A percentile compares a stretch with the other conserved stretches of the same genome.
These are phyloP conservation scores for Cladorrhinum samala DNA, from an alignment of 495 filamentous ascomycete species.

Conservation along the genomic window DNA sequence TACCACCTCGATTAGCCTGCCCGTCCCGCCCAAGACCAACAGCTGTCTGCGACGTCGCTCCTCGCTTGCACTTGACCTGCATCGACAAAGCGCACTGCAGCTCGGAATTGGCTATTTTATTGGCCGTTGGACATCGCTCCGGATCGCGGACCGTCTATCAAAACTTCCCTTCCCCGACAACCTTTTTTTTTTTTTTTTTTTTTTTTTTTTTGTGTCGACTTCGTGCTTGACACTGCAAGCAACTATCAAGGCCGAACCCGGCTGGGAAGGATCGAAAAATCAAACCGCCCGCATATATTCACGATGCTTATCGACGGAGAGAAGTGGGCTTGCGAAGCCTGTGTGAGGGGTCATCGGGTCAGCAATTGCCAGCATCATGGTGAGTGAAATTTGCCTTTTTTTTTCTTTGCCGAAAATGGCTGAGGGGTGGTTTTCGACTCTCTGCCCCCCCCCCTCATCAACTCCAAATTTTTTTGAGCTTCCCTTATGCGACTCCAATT, in stretches of 20 bases:
- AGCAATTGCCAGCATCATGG: slow-evolving; percentile 90
- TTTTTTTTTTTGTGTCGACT: neutral
- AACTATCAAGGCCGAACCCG: neutral
- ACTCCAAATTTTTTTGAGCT: slow-evolving; percentile 10
- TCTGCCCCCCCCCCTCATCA: slow-evolving; percentile 16
- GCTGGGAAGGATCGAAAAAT: slow-evolving; percentile 1
- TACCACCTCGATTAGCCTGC: slow-evolving; percentile 11
- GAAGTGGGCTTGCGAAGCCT: slow-evolving; percentile 90
- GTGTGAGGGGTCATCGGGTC: slow-evolving; percentile 87
- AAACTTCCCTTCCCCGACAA: slow-evolving; percentile 10
- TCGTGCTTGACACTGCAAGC: neutral
- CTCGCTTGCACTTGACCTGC: slow-evolving; percentile 1
- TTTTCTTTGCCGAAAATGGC: neutral
- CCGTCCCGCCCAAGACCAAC: no score
- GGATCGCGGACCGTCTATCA: slow-evolving; percentile 14
- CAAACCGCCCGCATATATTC: slow-evolving; percentile 6
- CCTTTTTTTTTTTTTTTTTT: slow-evolving; percentile 6
- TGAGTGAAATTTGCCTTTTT: slow-evolving; percentile 46
- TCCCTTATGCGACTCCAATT: neutral
- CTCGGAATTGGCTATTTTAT: slow-evolving; percentile 7
- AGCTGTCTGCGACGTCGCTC: neutral
- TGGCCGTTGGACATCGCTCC: neutral
- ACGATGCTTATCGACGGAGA: slow-evolving; percentile 81
- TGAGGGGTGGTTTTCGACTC: neutral
- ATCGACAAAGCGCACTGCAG: slow-evolving; percentile 6